Evolutionary conservation across 768 basidiomycete genomes (phyloP), one percentile per base, ranked within the genome.

Genomic region (Calvatia gigantea): DNA sequence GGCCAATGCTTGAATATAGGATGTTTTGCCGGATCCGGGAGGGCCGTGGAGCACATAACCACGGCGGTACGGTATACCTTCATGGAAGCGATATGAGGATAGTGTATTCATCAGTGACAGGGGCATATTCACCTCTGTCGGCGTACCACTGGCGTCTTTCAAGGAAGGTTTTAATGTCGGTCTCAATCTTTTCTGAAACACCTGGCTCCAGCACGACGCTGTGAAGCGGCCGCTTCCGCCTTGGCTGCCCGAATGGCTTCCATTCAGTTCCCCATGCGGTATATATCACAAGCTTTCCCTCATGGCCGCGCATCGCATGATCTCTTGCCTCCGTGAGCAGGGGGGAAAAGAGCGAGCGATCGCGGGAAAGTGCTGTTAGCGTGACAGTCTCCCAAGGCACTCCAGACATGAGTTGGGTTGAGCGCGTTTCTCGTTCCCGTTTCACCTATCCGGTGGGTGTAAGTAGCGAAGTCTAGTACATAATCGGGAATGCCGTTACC

Each of bases 201-300:
- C 89, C 94, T 25, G 84, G 72, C 41, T 83, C 86, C 6, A 99
- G 76, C 2, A 98, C 90, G 17, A 99, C 97, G 63, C 94, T 97
- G 33, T 83, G 78, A 46, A 98, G 68, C 14, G 95, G 87, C 43
- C 97, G 78, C 70, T 94, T 92, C 55, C 86, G 77, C 44, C 95
- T 79, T 32, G 97, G 94, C 63, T 88, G 87, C 6, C 97, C 97
- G 65, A 99, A 98, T 6, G 91, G 94, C 58, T 85, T 80, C 97
- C 97, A 99, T 62, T 98, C 94, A 29, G 86, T 88, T 0, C 94
- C 94, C 94, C 95, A 97, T 3, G 96, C 92, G 1, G 94, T 97
- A 62, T 95, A 91, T 56, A 99, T 89, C 54, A 98, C 90, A 7
- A 96, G 91, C 65, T 94, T 94, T 47, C 95, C 96, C 68, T 96